Evolutionary conservation across 129 eudicot species (phyloP), one percentile per base, ranked within the genome.

Genomic region (Calendula officinalis): DNA sequence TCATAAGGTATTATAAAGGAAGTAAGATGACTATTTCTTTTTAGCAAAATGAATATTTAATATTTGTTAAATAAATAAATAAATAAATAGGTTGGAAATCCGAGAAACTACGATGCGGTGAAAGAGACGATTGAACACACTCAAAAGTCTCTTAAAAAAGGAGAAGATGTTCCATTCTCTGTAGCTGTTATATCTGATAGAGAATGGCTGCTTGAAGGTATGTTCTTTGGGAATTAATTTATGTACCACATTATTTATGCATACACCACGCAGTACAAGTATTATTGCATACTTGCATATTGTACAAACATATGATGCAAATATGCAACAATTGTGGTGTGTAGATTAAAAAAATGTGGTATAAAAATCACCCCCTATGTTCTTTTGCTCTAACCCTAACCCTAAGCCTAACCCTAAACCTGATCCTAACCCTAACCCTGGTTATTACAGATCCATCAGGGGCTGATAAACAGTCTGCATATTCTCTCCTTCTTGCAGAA

Each of bases 401-500:
- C 64, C 46, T 40, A 38, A 22, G 17, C 55, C 67, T 71, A 47
- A 27, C 6, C 33, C 9, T 67, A 41, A 36, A 35, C 64, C 53
- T 47, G 44, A 22, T n/a, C 55, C 67, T 71, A 47, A 27, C 6
- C 33, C 9, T 67, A 41, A 66, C 51, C 50, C 33, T 65, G 45
- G 46, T 73, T 68, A 34, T 76, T 72, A 15, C 74, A 92, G 99
- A 92, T 79, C 82, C 88, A 38, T 75, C 83, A 4, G 84, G 88
- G 73, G 96, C 91, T 14, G 99, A 92, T 81, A 88, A 85, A 75
- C 95, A 92, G 60, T 85, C 99, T 34, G 95, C 91, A 27, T 92
- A 81, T 69, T 77, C 95, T 72, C 96, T 92, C 74, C 96, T 92
- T 69, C 96, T 92, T 55, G 99, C 96, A 45, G 99, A 92, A 74